Base-by-base conservation (phyloP, 1,284 basidiomycete species). In the Cryptococcus jaspeensis region DNA sequence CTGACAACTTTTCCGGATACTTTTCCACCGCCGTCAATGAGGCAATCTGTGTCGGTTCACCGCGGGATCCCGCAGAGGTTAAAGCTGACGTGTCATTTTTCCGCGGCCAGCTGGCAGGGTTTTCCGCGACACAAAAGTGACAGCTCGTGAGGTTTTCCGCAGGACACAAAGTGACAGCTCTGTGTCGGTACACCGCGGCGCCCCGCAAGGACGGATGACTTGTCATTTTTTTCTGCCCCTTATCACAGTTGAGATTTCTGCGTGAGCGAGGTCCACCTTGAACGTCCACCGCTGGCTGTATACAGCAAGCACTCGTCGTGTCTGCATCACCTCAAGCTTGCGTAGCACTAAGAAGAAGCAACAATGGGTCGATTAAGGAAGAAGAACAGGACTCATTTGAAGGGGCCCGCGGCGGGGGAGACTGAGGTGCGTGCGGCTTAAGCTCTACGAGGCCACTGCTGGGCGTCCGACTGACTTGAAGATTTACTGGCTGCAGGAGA, bases 321-420 rank as follows among this genome's bases (percentile, higher is more conserved):
- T 42, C n/a, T 32, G 28, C 9, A 32, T 32, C 28, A 32, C 28
- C 28, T 32, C 28, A 32, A 32, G 28, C 28, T 32, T 5, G 4
- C 28, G 9, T 9, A 32, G 28, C 28, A 32, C 5, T 32, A 32
- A 39, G 47, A 38, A 12, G 3, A 37, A 28, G 5, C 60, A 70
- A 42, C 28, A 28, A 91, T 92, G 90, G 88, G 81, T 36, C 85
- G 65, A 64, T 63, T 85, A 55, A 84, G 82, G 80, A 85, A 89
- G 71, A 93, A 94, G 79, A 89, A 87, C 73, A 84, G 90, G 66
- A 93, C 91, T 3, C 91, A 94, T 79, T 81, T 90, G 70, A 92
- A 92, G 71, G 85, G 78, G 5, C 70, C 71, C 1, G 65, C 69
- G 28, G 62, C 70, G 16, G 70, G 71, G 28, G 72, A 74, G 55